Percentiles rank a stretch among this genome's conserved stretches.
These are phyloP conservation scores for Neopestalotiopsis sp. DNA, from an alignment of 2,329 filamentous ascomycete species.

Conservation along the genomic window DNA sequence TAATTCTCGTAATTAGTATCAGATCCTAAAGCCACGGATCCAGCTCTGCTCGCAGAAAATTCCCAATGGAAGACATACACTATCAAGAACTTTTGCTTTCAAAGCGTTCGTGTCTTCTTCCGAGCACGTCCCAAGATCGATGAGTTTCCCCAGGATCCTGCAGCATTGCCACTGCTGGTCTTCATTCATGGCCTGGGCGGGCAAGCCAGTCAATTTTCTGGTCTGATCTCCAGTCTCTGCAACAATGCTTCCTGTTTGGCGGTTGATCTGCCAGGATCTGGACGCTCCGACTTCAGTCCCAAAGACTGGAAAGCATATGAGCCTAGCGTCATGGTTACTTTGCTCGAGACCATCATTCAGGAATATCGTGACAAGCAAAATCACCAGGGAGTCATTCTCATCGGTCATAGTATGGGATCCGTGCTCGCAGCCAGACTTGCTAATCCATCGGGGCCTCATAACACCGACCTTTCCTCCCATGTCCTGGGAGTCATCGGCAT, in stretches of 20 bases:
- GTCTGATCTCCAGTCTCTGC: conserved; percentile 79
- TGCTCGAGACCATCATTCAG: conserved; percentile 78
- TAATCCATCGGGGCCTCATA: conserved; percentile 50
- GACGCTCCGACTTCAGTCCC: conserved; percentile 76
- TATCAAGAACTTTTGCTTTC: conserved; percentile 74
- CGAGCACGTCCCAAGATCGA: conserved; percentile 81
- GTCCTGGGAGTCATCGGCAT: conserved; percentile 81
- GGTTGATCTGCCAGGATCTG: conserved; percentile 90
- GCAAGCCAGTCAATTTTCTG: conserved; percentile 85
- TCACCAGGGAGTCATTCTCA: conserved; percentile 77
- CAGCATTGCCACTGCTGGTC: conserved; percentile 81
- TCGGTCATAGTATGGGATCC: conserved; percentile 92
- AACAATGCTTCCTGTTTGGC: conserved; percentile 85
- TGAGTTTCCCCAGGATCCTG: conserved; percentile 76
- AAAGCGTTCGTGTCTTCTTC: conserved; percentile 81
- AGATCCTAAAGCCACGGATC: conserved; percentile 56
- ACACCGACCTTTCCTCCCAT: conserved; percentile 60
- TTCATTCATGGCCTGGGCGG: conserved; percentile 95
- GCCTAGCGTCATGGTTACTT: conserved; percentile 73
- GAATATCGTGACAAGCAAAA: conserved; percentile 74
- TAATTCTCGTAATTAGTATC: not conserved
- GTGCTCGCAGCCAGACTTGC: conserved; percentile 77
- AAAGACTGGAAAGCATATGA: conserved; percentile 80
- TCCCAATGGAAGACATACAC: conserved; percentile 74
- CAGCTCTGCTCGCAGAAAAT: conserved; percentile 79